Evolutionary conservation across 208 protist species (phyloP).

Genomic region (Crithidia sp.): DNA sequence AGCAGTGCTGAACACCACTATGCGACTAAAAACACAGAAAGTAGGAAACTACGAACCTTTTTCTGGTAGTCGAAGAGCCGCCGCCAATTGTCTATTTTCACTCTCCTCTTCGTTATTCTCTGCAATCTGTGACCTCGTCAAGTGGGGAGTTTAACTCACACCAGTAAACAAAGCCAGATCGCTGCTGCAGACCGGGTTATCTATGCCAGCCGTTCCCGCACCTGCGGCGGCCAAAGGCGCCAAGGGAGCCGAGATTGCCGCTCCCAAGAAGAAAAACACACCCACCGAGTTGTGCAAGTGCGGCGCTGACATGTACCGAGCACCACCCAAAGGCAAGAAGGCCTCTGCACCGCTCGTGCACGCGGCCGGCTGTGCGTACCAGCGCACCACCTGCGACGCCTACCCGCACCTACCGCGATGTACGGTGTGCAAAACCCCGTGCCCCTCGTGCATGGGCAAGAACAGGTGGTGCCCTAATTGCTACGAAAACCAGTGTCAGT

Average conservation of each 20-base stretch:
- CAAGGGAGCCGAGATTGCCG: conserved; percentile 36
- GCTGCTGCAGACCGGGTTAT: too few species aligned
- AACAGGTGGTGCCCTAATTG: conserved; percentile 90
- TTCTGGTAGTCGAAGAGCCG: too few species aligned
- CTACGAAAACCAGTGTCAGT: conserved; percentile 79
- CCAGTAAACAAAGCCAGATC: too few species aligned
- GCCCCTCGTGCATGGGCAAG: conserved; percentile 72
- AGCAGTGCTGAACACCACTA: neutral
- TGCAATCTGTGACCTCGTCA: neutral
- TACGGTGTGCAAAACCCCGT: conserved; percentile 69
- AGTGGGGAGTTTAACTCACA: neutral
- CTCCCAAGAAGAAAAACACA: conserved; percentile 70
- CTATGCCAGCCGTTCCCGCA: conserved; percentile 17
- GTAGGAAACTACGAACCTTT: too few species aligned
- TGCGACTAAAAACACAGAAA: neutral
- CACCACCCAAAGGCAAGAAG: conserved; percentile 86
- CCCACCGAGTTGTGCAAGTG: conserved; percentile 85
- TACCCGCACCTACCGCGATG: conserved; percentile 85
- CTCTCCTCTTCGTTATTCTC: neutral
- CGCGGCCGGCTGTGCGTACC: conserved; percentile 70
- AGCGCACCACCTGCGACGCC: conserved; percentile 80
- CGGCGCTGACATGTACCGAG: conserved; percentile 81
- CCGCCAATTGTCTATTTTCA: neutral
- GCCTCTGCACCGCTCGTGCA: conserved; percentile 56
- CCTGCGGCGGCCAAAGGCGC: conserved; percentile 34